Evolutionary conservation across 1,139 yeast species (phyloP).

Genomic region (Neolecta irregularis): DNA sequence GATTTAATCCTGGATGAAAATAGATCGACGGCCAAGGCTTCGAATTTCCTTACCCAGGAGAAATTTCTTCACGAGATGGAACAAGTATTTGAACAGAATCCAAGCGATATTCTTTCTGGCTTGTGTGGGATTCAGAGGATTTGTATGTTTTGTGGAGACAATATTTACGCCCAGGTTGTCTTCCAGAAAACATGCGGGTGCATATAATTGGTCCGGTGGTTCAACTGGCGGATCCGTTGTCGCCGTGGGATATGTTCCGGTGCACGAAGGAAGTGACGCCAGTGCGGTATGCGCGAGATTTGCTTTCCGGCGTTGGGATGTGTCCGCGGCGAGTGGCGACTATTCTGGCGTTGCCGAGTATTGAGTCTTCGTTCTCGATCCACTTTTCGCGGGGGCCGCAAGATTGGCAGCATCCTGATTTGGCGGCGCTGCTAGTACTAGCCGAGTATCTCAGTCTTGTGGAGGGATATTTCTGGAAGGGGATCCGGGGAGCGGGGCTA

Average conservation of each 20-base stretch:
- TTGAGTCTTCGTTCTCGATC: slow-evolving; percentile 68
- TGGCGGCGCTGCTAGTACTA: slow-evolving; percentile 56
- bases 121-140: too few species aligned
- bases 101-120: too few species aligned
- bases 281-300: slow-evolving; percentile 41
- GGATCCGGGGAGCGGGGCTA: slow-evolving; percentile 85
- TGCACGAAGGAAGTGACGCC: slow-evolving; percentile 3
- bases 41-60: slow-evolving; percentile 53
- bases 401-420: slow-evolving; percentile 49
- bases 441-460: slow-evolving; percentile 67
- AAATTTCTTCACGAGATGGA: slow-evolving; percentile 37
- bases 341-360: slow-evolving; percentile 63
- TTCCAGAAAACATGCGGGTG: slow-evolving; percentile 47
- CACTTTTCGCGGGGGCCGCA: slow-evolving; percentile 49
- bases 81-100: too few species aligned
- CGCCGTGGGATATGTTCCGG: slow-evolving; percentile 37
- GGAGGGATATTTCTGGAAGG: slow-evolving; percentile 97
- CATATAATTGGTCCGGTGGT: slow-evolving; percentile 56
- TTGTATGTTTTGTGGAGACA: too few species aligned
- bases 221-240: slow-evolving; percentile 38
- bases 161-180: too few species aligned
- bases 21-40: slow-evolving; percentile 49
- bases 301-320: slow-evolving; percentile 43
- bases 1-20: slow-evolving; percentile 30
- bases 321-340: slow-evolving; percentile 37